Base-by-base conservation (phyloP, 129 eudicot genomes). In the Scalesia atractyloides region DNA sequence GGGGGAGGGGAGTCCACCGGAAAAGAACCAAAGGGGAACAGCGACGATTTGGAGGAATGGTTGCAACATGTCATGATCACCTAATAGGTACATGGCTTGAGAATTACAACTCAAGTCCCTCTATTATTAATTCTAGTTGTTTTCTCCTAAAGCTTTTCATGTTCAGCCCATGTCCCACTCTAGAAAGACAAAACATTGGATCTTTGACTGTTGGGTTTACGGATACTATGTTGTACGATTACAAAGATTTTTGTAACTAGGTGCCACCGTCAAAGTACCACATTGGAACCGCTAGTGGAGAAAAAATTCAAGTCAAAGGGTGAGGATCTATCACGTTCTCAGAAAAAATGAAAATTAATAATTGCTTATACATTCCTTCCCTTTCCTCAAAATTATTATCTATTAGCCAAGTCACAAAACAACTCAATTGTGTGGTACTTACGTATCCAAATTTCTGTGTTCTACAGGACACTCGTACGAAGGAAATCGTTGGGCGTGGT, bases 391-490 rank as follows among this genome's bases (percentile, higher is more conserved):
- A 51, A 1, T 0, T 51, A 0, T 51, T 51, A 51, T 51, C 10
- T 0, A 1, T 51, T 51, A 51, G 57, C 0, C 57, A 51, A 51
- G 57, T 51, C 0, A 51, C 56, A 51, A 51, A 51, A 0, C 22
- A 51, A 51, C 57, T 51, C 0, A 51, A 51, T 1, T n/a, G 11
- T 51, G 57, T 51, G 0, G 9, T n/a, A 0, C 57, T 51, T 0
- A 51, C 16, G 57, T 51, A 51, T 51, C 57, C 57, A 0, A 51
- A 0, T 51, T 51, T 51, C 1, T 51, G 57, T 1, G 10, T 51
- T 26, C 4, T 62, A 26, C 53, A 66, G 70, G 70, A 66, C 52
- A 66, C 44, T 43, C 70, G 47, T 18, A 66, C 54, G 53, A 66
- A 43, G 52, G 52, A 46, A 56, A 66, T 66, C 7, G 7, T 66